These are phyloP conservation scores for Circinella minor DNA, from an alignment of 371 early-diverging fungal species.

Conservation along the genomic window DNA sequence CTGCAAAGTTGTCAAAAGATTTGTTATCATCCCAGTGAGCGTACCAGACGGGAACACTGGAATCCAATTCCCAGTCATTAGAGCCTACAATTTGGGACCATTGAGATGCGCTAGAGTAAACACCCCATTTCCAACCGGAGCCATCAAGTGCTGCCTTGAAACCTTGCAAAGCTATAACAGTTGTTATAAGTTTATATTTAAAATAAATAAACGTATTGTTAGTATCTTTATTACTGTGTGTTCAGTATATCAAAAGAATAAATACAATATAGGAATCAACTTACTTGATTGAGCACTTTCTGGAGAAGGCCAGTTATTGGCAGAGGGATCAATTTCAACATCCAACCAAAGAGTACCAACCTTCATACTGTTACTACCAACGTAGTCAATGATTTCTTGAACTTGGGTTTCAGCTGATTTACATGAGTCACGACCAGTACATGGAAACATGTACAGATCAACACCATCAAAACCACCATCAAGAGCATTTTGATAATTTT, in stretches of 20 bases:
- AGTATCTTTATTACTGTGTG: too few relatives aligned
- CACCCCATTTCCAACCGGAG: slow-evolving; percentile 30
- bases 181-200: too few relatives aligned
- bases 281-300: slow-evolving; percentile 15
- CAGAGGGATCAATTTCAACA: slow-evolving; percentile 26
- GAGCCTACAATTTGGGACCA: slow-evolving; percentile 26
- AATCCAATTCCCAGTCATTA: slow-evolving; percentile 20
- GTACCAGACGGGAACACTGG: slow-evolving; percentile 28
- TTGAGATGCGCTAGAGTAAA: slow-evolving; percentile 25
- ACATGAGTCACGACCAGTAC: slow-evolving; percentile 30
- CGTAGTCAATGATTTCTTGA: slow-evolving; percentile 18
- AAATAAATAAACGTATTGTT: too few relatives aligned
- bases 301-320: slow-evolving; percentile 32
- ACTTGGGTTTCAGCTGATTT: slow-evolving; percentile 28
- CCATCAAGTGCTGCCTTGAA: slow-evolving; percentile 23
- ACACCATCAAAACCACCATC: slow-evolving; percentile 20
- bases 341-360: slow-evolving; percentile 31
- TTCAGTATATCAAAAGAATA: neutral
- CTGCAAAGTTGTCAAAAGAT: slow-evolving; percentile 21
- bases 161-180: slow-evolving; percentile 14
- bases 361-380: slow-evolving; percentile 21
- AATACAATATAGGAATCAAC: neutral
- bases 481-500: slow-evolving; percentile 27
- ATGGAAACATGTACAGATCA: slow-evolving; percentile 34
- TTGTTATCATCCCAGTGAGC: slow-evolving; percentile 22